Evolutionary conservation across 768 basidiomycete species (phyloP), one percentile per base, ranked within the genome.

Genomic region (Leccinum rimulosum): DNA sequence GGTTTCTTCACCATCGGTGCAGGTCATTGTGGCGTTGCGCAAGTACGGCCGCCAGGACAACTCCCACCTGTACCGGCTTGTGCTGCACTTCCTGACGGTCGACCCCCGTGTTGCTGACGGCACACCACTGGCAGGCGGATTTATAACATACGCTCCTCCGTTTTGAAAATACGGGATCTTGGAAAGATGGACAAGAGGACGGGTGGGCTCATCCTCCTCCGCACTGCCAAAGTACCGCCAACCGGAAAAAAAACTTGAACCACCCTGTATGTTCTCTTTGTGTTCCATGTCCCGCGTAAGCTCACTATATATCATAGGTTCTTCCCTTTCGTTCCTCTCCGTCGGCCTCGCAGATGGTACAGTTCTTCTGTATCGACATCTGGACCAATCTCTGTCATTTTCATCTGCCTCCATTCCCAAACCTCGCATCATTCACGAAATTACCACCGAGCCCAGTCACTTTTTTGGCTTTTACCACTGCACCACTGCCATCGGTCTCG

Each of bases 301-400:
- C 43, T 61, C 45, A 55, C 51, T 52, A 5, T 33, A 6, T 15
- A 30, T 30, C 50, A 22, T 52, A 91, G 84, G 85, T 95, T 76
- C 84, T 6, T 82, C 82, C n/a, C 79, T 97, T 3, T 84, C 91
- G 0, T 91, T 95, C 71, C 84, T 99, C 22, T 89, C 95, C 6
- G 83, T 98, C 40, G 96, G 95, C 12, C 83, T 98, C 17, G 94
- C 87, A 6, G 95, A 98, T 68, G 97, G 97, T 27, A 91, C 91
- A 0, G 95, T 97, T 15, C 80, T 98, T 8, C 79, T 97, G 15
- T 96, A 93, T 70, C 86, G 93, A 7, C 93, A 98, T 68, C 79
- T 98, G 19, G 89, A 95, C 70, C 95, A 98, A 70, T 94, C 94
- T 1, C 79, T 96, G 35, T 82, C 87, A 3, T 84, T 90, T 49